These are phyloP conservation scores for Thermothelomyces thermophilus DNA, from an alignment of 2,329 filamentous ascomycete genomes.

Conservation along the genomic window DNA sequence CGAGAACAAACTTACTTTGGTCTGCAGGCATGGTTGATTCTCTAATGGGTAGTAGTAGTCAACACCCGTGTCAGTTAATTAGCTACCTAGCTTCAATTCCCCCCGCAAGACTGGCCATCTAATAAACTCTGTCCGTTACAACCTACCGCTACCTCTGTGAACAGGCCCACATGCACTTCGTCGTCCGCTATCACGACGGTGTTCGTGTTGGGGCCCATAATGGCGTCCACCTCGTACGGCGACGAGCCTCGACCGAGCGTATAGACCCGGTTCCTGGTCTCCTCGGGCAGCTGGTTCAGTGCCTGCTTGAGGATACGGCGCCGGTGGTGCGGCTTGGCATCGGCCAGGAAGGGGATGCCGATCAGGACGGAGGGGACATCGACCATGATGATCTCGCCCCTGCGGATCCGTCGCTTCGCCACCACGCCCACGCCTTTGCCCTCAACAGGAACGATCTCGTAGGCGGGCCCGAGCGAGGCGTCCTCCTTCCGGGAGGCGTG, in stretches of 20 bases:
- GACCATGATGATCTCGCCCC: slow-evolving; percentile 32
- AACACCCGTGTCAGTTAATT: no score
- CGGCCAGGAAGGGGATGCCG: slow-evolving; percentile 14
- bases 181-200: slow-evolving; percentile 16
- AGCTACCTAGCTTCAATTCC: no score
- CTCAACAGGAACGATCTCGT: slow-evolving; percentile 27
- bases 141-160: slow-evolving; percentile 26
- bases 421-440: slow-evolving; percentile 32
- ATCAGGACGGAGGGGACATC: slow-evolving; percentile 30
- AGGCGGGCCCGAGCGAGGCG: slow-evolving; percentile 17
- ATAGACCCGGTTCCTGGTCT: slow-evolving; percentile 5
- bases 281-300: slow-evolving; percentile 18
- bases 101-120: no score
- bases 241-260: slow-evolving; percentile 8
- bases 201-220: slow-evolving; percentile 22
- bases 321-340: slow-evolving; percentile 21
- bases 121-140: neutral
- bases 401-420: slow-evolving; percentile 29
- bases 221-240: slow-evolving; percentile 20
- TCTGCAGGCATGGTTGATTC: slow-evolving; percentile 27
- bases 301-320: slow-evolving; percentile 22
- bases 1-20: slow-evolving; percentile 23
- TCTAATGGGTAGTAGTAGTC: no score
- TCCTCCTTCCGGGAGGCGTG: neutral
- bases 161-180: slow-evolving; percentile 23